Evolutionary conservation across 768 basidiomycete genomes (phyloP).

Genomic region (Lepiota subincarnata): DNA sequence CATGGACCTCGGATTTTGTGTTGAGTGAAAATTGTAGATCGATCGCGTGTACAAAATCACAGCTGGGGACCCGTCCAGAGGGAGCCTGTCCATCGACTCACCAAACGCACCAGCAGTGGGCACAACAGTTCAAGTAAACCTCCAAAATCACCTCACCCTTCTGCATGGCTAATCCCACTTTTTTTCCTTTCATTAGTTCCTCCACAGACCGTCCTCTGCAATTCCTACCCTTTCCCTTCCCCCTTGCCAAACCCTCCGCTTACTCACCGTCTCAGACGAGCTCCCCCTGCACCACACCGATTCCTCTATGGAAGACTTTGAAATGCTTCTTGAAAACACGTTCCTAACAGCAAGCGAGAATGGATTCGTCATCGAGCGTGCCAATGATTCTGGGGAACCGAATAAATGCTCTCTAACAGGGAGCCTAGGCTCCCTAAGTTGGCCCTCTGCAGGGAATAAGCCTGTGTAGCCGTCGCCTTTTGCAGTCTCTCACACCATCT

Average conservation of each 20-base stretch:
- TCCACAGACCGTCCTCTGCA: conserved; percentile 30
- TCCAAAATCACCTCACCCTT: neutral
- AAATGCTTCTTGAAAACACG: conserved; percentile 19
- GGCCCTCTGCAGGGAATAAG: neutral
- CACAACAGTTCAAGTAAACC: conserved; percentile 42
- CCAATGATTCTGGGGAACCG: neutral
- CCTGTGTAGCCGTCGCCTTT: too few species aligned
- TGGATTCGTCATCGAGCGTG: conserved; percentile 37
- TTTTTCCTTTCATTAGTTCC: conserved; percentile 44
- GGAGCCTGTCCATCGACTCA: conserved; percentile 58
- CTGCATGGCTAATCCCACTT: conserved; percentile 1
- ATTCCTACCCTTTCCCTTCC: conserved; percentile 6
- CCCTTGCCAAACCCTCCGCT: conserved; percentile 8
- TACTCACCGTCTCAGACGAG: conserved; percentile 16
- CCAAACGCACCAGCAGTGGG: conserved; percentile 47
- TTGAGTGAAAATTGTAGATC: conserved; percentile 26
- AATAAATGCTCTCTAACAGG: conserved; percentile 4
- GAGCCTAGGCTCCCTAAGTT: neutral
- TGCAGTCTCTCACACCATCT: too few species aligned
- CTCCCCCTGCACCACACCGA: neutral
- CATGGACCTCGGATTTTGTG: neutral
- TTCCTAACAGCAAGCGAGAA: conserved; percentile 55
- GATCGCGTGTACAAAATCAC: conserved; percentile 52
- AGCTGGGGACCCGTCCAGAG: conserved; percentile 68
- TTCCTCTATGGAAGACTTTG: conserved; percentile 1